Percentiles rank a stretch among this genome's conserved stretches.
Evolutionary conservation across 2,329 filamentous ascomycete genomes (phyloP).

Genomic region (Fusarium sp.): DNA sequence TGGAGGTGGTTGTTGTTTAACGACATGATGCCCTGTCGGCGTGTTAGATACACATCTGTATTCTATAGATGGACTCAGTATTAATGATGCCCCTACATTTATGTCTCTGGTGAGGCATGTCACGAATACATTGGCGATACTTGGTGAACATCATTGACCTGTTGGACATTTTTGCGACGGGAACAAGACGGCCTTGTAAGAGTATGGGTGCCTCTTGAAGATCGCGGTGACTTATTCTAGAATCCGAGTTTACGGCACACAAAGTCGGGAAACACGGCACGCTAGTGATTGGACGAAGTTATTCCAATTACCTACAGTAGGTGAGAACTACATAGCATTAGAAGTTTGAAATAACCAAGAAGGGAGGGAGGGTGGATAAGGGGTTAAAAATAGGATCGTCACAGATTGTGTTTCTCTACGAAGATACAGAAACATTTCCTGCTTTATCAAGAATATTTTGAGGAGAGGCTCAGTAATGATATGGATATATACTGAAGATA

Average conservation of each 20-base stretch:
- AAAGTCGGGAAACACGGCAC: background rate
- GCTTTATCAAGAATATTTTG: background rate
- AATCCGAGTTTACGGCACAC: background rate
- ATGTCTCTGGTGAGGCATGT: constrained; percentile 16
- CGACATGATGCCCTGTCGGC: constrained; percentile 16
- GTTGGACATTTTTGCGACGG: constrained; percentile 5
- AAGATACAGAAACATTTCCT: background rate
- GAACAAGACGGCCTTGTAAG: constrained; percentile 26
- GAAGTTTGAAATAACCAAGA: background rate
- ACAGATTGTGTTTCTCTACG: background rate
- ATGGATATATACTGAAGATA: constrained; percentile 12
- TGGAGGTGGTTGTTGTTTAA: constrained; percentile 15
- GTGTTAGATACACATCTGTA: constrained; percentile 30
- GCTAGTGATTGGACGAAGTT: background rate
- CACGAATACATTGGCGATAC: constrained; percentile 26
- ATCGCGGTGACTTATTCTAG: constrained; percentile 8
- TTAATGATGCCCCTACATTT: constrained; percentile 18
- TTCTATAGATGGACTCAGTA: constrained; percentile 16
- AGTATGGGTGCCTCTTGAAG: background rate
- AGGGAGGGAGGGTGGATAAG: background rate
- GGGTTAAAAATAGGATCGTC: background rate
- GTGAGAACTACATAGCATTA: background rate
- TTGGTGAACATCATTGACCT: background rate
- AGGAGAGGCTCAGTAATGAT: constrained; percentile 8
- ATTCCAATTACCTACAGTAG: too few relatives aligned